Evolutionary conservation across 2,329 filamentous ascomycete species (phyloP).

Genomic region (Colletotrichum neosansevieriae): DNA sequence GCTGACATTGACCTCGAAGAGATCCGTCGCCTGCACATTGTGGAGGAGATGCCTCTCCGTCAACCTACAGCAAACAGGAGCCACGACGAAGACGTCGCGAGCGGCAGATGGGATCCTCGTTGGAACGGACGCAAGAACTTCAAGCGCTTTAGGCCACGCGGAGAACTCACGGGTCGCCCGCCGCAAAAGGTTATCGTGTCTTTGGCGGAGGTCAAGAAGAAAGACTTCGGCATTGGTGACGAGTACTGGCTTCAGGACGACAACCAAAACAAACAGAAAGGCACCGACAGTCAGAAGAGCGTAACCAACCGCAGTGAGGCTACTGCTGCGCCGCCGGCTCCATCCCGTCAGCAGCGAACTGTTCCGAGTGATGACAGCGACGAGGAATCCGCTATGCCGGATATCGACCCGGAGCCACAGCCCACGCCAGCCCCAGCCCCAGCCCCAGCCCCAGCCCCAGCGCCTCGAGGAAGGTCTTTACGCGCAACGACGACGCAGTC

Average conservation of each 20-base stretch:
- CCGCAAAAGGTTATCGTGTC: conserved; percentile 72
- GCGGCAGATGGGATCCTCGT: conserved; percentile 80
- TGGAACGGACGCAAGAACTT: conserved; percentile 99
- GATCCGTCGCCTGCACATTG: conserved; percentile 79
- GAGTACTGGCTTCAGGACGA: conserved; percentile 79
- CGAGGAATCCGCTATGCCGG: conserved; percentile 44
- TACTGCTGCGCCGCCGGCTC: neutral
- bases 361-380: conserved; percentile 55
- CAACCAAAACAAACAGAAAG: conserved; percentile 47
- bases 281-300: conserved; percentile 43
- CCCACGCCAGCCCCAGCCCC: conserved; percentile 17
- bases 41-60: conserved; percentile 80
- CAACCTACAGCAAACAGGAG: conserved; percentile 48
- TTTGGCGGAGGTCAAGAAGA: conserved; percentile 77
- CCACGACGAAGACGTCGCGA: conserved; percentile 64
- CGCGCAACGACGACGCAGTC: conserved; percentile 45
- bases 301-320: conserved; percentile 37
- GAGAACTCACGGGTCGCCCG: conserved; percentile 58
- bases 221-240: conserved; percentile 80
- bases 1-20: conserved; percentile 78
- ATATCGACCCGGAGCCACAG: conserved; percentile 9
- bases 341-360: conserved; percentile 41
- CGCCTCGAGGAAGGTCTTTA: conserved; percentile 10
- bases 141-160: conserved; percentile 82
- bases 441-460: conserved; percentile 7